Percentiles rank a stretch among this genome's conserved stretches.
Conservation (phyloP, 2,329 filamentous ascomycete species). For the Amauroascus verrucosus region DNA sequence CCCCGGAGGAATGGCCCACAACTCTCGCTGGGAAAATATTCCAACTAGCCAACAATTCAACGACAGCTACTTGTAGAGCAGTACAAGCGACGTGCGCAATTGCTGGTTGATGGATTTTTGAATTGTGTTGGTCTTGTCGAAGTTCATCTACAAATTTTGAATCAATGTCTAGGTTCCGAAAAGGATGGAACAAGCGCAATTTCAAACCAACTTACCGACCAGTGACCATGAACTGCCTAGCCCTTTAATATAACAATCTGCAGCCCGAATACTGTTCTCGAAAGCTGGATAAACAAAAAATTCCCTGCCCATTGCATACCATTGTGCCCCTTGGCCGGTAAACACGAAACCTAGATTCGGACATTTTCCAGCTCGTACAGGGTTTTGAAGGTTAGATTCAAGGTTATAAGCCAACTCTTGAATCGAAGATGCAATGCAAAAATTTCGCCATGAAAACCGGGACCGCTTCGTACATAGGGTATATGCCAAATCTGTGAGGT, state of each 20-base stretch:
- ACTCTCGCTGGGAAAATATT: slow-evolving; percentile 14
- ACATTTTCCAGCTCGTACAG: background rate
- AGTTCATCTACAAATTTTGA: slow-evolving; percentile 3
- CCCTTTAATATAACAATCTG: slow-evolving; percentile 10
- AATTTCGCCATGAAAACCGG: background rate
- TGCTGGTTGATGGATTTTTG: slow-evolving; percentile 15
- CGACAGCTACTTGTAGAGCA: slow-evolving; percentile 19
- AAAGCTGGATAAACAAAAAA: slow-evolving; percentile 15
- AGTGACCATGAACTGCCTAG: slow-evolving; percentile 12
- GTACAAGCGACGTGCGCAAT: slow-evolving; percentile 11
- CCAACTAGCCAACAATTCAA: slow-evolving; percentile 18
- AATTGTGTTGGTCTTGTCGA: slow-evolving; percentile 20
- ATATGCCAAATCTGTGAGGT: slow-evolving; percentile 4
- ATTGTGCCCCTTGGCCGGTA: slow-evolving; percentile 20
- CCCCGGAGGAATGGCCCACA: slow-evolving; percentile 23
- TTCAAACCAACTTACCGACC: slow-evolving; percentile 3
- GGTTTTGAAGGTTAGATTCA: background rate
- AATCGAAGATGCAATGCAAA: slow-evolving; percentile 3
- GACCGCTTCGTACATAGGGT: slow-evolving; percentile 7
- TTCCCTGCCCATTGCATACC: slow-evolving; percentile 17
- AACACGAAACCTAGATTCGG: slow-evolving; percentile 13
- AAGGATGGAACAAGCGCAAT: background rate
- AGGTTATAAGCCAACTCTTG: background rate
- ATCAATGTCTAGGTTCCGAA: background rate
- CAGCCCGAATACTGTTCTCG: slow-evolving; percentile 7